Evolutionary conservation across 2,329 filamentous ascomycete genomes (phyloP).

Genomic region (Lasiodiplodia sp.): DNA sequence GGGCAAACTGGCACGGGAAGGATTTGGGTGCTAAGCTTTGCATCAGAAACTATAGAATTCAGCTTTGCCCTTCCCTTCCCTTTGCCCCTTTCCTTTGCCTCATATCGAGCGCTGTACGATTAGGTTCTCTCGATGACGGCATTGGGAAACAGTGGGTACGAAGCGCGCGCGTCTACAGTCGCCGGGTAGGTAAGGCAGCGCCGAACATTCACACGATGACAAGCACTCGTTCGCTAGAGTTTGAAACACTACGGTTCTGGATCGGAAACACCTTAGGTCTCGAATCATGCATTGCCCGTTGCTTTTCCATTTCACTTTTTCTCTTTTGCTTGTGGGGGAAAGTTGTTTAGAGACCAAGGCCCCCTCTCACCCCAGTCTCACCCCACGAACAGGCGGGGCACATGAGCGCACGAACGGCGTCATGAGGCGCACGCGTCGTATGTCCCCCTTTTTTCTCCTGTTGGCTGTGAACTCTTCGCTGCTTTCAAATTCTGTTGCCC

Average conservation of each 20-base stretch:
- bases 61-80: background rate
- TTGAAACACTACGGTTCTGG: background rate
- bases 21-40: background rate
- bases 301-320: background rate
- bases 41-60: background rate
- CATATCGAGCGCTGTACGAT: background rate
- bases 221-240: background rate
- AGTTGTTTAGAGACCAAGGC: no score
- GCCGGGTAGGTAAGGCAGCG: background rate
- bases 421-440: no score
- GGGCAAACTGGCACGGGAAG: background rate
- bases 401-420: no score
- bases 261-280: background rate
- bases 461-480: no score
- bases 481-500: no score
- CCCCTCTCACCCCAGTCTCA: no score
- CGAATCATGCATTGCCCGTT: background rate
- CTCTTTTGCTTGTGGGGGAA: background rate
- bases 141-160: background rate
- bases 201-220: background rate
- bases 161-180: background rate
- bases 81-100: background rate
- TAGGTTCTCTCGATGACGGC: background rate
- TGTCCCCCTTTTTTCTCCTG: no score
- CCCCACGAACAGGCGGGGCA: no score